Conservation (phyloP, 2,329 filamentous ascomycete species). For the Thielaviopsis punctulata region DNA sequence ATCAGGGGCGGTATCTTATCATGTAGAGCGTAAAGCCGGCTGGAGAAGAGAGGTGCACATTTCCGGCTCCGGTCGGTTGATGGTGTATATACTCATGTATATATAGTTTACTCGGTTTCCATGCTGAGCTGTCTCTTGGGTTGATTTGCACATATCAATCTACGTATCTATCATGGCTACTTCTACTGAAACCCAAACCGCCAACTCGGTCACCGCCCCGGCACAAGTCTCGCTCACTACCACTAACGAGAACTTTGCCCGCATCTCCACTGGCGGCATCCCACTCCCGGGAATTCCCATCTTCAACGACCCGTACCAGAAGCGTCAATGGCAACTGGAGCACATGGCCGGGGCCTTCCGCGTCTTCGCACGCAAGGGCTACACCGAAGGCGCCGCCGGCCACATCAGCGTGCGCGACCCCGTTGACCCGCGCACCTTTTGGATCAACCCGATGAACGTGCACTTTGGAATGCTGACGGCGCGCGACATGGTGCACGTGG, state of each 20-base stretch:
- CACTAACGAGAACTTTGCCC: constrained; percentile 8
- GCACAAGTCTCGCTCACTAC: background rate
- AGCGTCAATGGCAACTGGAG: constrained; percentile 21
- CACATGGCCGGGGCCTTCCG: constrained; percentile 30
- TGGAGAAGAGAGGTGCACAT: background rate
- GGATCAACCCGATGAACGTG: constrained; percentile 46
- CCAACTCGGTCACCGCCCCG: background rate
- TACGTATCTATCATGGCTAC: background rate
- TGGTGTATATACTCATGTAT: background rate
- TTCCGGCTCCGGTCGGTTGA: background rate
- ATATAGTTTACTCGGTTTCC: background rate
- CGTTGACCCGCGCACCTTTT: constrained; percentile 39
- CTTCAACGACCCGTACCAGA: constrained; percentile 14
- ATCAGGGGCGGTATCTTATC: too few relatives aligned
- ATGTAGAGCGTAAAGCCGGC: background rate
- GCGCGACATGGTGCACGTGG: constrained; percentile 43
- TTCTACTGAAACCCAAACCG: background rate
- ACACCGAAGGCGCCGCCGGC: constrained; percentile 43
- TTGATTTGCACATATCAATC: background rate
- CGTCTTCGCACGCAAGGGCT: constrained; percentile 29
- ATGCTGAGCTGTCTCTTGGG: background rate
- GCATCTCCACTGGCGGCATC: constrained; percentile 6
- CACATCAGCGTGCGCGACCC: constrained; percentile 49
- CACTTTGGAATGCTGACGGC: constrained; percentile 46
- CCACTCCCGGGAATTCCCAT: constrained; percentile 5